phyloP scores from a whole-genome alignment of 768 basidiomycete species.

The Cyathus striatus region DNA sequence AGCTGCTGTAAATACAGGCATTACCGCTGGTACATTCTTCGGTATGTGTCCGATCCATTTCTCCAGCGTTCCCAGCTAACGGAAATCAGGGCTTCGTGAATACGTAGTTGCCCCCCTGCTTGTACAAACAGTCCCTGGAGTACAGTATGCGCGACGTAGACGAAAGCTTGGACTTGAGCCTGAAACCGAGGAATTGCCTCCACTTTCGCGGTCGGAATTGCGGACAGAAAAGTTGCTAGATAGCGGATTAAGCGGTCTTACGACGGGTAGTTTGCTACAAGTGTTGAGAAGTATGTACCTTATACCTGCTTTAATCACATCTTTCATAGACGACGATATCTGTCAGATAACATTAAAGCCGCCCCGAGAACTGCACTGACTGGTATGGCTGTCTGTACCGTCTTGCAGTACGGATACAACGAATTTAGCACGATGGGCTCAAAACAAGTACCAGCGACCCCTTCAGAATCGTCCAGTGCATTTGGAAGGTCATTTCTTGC shows the following conservation, averaged over 20 bases:
- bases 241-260: slow-evolving; percentile 65
- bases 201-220: slow-evolving; percentile 49
- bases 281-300: slow-evolving; percentile 50
- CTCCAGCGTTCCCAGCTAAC: not conserved
- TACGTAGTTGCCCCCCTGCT: slow-evolving; percentile 66
- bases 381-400: slow-evolving; percentile 52
- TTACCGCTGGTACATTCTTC: slow-evolving; percentile 75
- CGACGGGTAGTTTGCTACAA: slow-evolving; percentile 57
- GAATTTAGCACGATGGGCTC: slow-evolving; percentile 35
- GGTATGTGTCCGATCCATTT: slow-evolving; percentile 39
- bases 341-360: too few species aligned
- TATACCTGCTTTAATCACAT: not conserved
- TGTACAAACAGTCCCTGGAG: slow-evolving; percentile 34
- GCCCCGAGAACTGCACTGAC: slow-evolving; percentile 52
- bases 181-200: slow-evolving; percentile 5
- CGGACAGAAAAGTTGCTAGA: slow-evolving; percentile 61
- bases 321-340: too few species aligned
- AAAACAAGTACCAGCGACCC: not conserved
- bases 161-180: slow-evolving; percentile 17
- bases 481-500: slow-evolving; percentile 40
- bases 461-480: slow-evolving; percentile 15
- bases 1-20: slow-evolving; percentile 66
- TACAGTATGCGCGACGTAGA: slow-evolving; percentile 42
- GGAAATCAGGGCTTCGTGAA: slow-evolving; percentile 61
- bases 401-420: slow-evolving; percentile 68